These are phyloP conservation scores for Globisporangium middletonii DNA, from an alignment of 352 stramenopile species.

Conservation along the genomic window DNA sequence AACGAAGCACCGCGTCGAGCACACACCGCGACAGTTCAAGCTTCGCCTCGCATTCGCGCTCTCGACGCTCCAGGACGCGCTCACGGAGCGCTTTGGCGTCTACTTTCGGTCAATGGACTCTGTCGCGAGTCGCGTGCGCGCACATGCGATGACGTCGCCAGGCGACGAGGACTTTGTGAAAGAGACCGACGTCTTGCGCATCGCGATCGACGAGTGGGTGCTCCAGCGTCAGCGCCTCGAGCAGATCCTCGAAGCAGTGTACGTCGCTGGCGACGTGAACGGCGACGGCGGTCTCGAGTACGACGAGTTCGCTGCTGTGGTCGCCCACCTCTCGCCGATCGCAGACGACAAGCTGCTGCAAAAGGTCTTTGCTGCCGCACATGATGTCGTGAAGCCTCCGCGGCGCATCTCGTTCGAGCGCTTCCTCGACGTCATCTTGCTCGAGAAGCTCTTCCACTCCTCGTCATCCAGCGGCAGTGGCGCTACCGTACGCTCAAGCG, in stretches of 20 bases:
- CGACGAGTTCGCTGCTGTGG: constrained; percentile 65
- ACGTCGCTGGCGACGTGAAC: constrained; percentile 60
- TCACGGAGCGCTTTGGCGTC: constrained; percentile 55
- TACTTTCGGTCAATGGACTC: constrained; percentile 53
- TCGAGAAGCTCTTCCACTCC: constrained; percentile 44
- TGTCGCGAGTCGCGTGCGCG: constrained; percentile 34
- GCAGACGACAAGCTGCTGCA: constrained; percentile 55
- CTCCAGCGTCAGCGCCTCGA: constrained; percentile 44
- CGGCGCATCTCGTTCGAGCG: constrained; percentile 51
- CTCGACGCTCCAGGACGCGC: constrained; percentile 44
- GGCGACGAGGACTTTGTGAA: constrained; percentile 58
- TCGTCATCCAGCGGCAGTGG: constrained; percentile 6
- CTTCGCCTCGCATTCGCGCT: constrained; percentile 44
- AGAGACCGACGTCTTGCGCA: constrained; percentile 47
- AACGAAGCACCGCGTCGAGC: constrained; percentile 49
- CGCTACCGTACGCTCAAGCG: background rate
- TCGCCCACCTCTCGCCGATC: constrained; percentile 44
- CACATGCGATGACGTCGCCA: constrained; percentile 13
- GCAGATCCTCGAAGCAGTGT: constrained; percentile 68
- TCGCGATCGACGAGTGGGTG: constrained; percentile 60
- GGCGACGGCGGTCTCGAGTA: constrained; percentile 64
- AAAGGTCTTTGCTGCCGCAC: constrained; percentile 47
- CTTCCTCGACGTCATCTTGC: constrained; percentile 53
- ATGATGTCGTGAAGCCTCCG: constrained; percentile 52
- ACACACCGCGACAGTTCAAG: constrained; percentile 53